Evolutionary conservation across 1,139 yeast species (phyloP).

Genomic region (Pneumocystis carinii): DNA sequence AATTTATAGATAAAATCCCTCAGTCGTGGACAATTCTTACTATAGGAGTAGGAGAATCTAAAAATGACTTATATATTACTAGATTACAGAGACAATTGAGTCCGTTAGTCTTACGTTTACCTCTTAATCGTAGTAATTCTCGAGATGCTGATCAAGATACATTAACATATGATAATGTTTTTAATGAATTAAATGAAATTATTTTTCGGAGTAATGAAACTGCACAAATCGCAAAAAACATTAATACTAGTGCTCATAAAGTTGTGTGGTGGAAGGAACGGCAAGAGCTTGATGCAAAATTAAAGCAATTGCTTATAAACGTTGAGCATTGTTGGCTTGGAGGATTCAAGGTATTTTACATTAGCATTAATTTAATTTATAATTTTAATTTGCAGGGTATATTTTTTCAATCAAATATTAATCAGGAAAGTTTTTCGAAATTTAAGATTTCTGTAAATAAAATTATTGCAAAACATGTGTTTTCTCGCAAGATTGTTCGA

Average conservation of each 20-base stretch:
- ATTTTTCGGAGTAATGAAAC: slow-evolving; percentile 47
- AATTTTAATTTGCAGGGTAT: slow-evolving; percentile 19
- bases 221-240: slow-evolving; percentile 29
- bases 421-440: neutral
- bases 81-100: slow-evolving; percentile 25
- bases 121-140: slow-evolving; percentile 38
- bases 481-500: slow-evolving; percentile 3
- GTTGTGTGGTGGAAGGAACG: slow-evolving; percentile 68
- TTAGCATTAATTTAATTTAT: slow-evolving; percentile 23
- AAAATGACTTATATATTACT: slow-evolving; percentile 45
- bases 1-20: slow-evolving; percentile 26
- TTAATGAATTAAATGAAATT: slow-evolving; percentile 34
- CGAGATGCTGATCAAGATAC: slow-evolving; percentile 33
- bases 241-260: slow-evolving; percentile 47
- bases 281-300: slow-evolving; percentile 41
- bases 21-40: slow-evolving; percentile 44
- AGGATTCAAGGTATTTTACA: slow-evolving; percentile 57
- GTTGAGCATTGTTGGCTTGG: slow-evolving; percentile 66
- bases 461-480: slow-evolving; percentile 8
- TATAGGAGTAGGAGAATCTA: slow-evolving; percentile 44
- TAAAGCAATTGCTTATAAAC: slow-evolving; percentile 39
- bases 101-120: slow-evolving; percentile 44
- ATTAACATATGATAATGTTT: slow-evolving; percentile 35
- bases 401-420: slow-evolving; percentile 1
- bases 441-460: slow-evolving; percentile 5